phyloP scores from a whole-genome alignment of 495 filamentous ascomycete species.

The Penicillium samsonianum region DNA sequence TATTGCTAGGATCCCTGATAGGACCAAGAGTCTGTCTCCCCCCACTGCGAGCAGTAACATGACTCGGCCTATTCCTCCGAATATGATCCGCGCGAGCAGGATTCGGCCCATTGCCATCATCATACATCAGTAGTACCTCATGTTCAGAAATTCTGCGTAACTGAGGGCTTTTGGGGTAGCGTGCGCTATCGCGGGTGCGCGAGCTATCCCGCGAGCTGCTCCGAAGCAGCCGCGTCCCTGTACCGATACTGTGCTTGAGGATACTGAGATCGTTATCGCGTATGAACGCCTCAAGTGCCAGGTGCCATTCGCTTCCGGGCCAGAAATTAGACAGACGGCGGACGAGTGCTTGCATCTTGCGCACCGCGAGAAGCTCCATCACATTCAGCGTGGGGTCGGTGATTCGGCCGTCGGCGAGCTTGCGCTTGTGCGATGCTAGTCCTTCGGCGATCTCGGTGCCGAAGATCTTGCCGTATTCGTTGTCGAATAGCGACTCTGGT shows the following conservation, averaged over 20 bases:
- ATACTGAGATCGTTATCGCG: not conserved
- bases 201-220: not conserved
- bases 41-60: not conserved
- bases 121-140: not conserved
- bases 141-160: not conserved
- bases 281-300: not conserved
- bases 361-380: not conserved
- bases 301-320: not conserved
- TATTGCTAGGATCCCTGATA: slow-evolving; percentile 2
- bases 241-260: not conserved
- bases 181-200: not conserved
- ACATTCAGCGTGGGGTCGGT: not conserved
- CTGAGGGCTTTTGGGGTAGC: not conserved
- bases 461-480: slow-evolving; percentile 6
- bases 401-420: not conserved
- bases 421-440: not conserved
- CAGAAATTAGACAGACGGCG: not conserved
- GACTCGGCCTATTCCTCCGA: not conserved
- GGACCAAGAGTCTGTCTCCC: not conserved
- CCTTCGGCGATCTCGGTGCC: slow-evolving; percentile 7
- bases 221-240: not conserved
- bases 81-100: not conserved
- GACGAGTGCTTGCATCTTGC: slow-evolving; percentile 6
- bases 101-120: not conserved
- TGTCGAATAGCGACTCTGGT: not conserved